phyloP scores from a whole-genome alignment of 495 filamentous ascomycete genomes.

The Patellaria atrata region DNA sequence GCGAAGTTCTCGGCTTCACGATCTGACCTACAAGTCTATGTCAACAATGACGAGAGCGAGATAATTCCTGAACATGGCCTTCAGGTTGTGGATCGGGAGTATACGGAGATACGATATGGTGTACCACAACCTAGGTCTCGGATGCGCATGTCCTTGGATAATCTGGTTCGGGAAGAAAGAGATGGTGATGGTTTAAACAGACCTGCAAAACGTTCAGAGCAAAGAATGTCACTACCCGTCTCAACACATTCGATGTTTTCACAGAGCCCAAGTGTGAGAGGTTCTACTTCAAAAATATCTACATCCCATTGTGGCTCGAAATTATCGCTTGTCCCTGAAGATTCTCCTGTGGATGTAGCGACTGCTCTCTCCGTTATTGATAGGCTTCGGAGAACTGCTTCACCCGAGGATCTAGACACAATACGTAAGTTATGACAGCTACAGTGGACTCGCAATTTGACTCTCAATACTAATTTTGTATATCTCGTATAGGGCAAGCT shows the following conservation, averaged over 20 bases:
- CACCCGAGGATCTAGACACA: constrained; percentile 25
- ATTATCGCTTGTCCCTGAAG: constrained; percentile 11
- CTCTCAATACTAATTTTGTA: neutral
- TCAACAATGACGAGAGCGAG: too few species aligned
- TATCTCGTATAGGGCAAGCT: constrained; percentile 9
- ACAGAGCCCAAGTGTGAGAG: constrained; percentile 2
- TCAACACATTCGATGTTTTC: constrained; percentile 10
- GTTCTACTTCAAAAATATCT: constrained; percentile 6
- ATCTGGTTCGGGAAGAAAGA: constrained; percentile 1
- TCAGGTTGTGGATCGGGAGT: constrained; percentile 1
- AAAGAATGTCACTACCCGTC: constrained; percentile 9
- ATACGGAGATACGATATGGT: constrained; percentile 1
- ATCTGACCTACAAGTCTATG: constrained; percentile 1
- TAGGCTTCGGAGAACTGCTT: constrained; percentile 26
- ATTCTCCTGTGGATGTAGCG: constrained; percentile 20
- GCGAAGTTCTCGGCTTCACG: constrained; percentile 8
- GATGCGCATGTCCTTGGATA: constrained; percentile 10
- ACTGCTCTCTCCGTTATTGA: constrained; percentile 24
- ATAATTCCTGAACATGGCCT: constrained; percentile 11
- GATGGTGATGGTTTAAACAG: constrained; percentile 11
- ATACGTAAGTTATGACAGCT: constrained; percentile 14
- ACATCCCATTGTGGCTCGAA: constrained; percentile 13
- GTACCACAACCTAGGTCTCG: constrained; percentile 8
- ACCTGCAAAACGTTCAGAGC: constrained; percentile 11
- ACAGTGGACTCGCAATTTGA: neutral